Conservation (phyloP, 441 rosid species). For the Corymbia citriodora region DNA sequence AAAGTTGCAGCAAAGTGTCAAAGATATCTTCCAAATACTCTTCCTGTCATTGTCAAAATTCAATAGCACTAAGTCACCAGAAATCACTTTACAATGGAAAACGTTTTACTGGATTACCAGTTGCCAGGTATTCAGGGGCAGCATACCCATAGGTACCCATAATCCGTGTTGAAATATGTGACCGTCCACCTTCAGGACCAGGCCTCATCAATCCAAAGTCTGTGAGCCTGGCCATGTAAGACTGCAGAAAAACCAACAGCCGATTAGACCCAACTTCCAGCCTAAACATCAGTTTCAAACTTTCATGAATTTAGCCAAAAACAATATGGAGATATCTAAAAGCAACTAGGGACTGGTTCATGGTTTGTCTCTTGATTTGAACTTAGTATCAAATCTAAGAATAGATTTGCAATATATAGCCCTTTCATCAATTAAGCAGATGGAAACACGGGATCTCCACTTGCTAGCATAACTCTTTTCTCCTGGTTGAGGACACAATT, state of each 20-base stretch:
- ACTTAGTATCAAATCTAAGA: neutral
- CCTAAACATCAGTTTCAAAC: neutral
- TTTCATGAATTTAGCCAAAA: neutral
- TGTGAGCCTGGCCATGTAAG: conserved; percentile 2
- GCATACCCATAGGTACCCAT: conserved; percentile 2
- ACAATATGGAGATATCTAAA: neutral
- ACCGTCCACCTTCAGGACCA: neutral
- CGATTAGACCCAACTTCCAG: neutral
- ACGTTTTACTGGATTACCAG: neutral
- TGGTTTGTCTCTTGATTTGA: neutral
- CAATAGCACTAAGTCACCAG: neutral
- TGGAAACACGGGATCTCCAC: neutral
- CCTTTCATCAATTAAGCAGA: neutral
- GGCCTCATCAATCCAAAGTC: conserved; percentile 6
- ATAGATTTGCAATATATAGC: neutral
- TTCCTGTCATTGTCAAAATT: neutral
- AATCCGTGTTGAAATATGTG: conserved; percentile 4
- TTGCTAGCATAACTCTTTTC: neutral
- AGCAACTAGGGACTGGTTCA: neutral
- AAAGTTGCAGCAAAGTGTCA: neutral
- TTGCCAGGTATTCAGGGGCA: neutral
- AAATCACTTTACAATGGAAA: neutral
- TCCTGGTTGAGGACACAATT: neutral
- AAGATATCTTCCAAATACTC: neutral
- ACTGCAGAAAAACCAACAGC: neutral